Conservation (phyloP, 2,329 filamentous ascomycete species). For the Alternaria novae-zelandiae region DNA sequence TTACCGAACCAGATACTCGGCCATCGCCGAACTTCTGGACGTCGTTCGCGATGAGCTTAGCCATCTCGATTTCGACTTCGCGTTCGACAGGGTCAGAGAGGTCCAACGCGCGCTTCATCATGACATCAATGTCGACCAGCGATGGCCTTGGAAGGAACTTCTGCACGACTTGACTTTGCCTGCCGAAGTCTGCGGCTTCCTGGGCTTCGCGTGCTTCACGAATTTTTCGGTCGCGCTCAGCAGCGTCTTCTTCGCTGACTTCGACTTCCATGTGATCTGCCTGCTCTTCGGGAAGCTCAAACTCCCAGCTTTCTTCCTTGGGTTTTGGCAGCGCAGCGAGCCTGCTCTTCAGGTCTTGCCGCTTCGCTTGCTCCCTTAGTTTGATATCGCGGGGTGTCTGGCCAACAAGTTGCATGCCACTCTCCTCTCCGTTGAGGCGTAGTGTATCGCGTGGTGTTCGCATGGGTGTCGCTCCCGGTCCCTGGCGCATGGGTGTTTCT, state of each 20-base stretch:
- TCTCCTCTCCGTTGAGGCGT: conserved; percentile 76
- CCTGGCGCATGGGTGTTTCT: conserved; percentile 67
- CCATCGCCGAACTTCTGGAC: conserved; percentile 75
- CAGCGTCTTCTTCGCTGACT: conserved; percentile 69
- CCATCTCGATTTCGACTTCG: conserved; percentile 78
- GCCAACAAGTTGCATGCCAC: conserved; percentile 67
- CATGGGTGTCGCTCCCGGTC: conserved; percentile 80
- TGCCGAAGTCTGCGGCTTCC: conserved; percentile 73
- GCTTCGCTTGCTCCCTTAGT: conserved; percentile 71
- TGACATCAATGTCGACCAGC: conserved; percentile 70
- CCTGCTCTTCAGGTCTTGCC: conserved; percentile 71
- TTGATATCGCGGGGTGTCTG: conserved; percentile 80
- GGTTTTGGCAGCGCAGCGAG: conserved; percentile 89
- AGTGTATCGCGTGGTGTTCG: conserved; percentile 89
- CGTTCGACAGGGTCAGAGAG: conserved; percentile 69
- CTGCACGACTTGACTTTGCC: conserved; percentile 92
- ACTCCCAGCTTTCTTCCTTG: conserved; percentile 92
- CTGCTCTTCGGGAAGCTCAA: conserved; percentile 86
- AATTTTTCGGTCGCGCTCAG: conserved; percentile 76
- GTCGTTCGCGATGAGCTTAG: conserved; percentile 81
- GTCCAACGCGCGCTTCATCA: conserved; percentile 69
- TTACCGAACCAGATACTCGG: conserved; percentile 67
- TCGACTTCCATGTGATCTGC: conserved; percentile 64
- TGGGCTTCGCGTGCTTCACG: conserved; percentile 67
- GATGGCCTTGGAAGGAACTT: conserved; percentile 78